Conservation (phyloP, 352 stramenopile genomes). For the Phytophthora meadii region DNA sequence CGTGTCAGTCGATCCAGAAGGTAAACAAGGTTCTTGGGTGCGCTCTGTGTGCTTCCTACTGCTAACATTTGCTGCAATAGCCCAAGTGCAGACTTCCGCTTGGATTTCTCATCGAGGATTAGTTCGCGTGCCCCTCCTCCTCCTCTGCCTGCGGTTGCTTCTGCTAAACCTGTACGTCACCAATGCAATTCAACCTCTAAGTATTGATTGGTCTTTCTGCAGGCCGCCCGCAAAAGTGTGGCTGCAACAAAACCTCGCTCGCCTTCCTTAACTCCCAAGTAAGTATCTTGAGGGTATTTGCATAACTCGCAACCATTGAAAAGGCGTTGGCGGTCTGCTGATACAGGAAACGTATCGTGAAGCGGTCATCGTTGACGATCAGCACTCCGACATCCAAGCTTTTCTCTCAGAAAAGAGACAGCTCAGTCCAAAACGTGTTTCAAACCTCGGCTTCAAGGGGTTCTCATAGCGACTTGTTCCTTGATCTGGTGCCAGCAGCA, state of each 20-base stretch:
- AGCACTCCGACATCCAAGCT: slow-evolving; percentile 25
- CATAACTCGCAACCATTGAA: not conserved
- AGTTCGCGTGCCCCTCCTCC: slow-evolving; percentile 21
- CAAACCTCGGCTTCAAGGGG: slow-evolving; percentile 6
- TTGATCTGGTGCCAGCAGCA: slow-evolving; percentile 2
- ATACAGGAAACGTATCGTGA: slow-evolving; percentile 30
- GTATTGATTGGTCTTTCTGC: not conserved
- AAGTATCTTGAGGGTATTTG: not conserved
- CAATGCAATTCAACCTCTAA: not conserved
- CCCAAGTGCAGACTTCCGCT: slow-evolving; percentile 53
- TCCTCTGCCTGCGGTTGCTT: slow-evolving; percentile 6
- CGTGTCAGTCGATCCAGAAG: slow-evolving; percentile 28
- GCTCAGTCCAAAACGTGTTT: slow-evolving; percentile 3
- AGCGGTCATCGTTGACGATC: slow-evolving; percentile 31
- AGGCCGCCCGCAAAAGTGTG: slow-evolving; percentile 22
- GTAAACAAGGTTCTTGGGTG: slow-evolving; percentile 11
- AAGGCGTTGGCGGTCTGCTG: not conserved
- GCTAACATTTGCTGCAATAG: slow-evolving; percentile 4
- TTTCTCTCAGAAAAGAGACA: slow-evolving; percentile 20
- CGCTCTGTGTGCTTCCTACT: not conserved
- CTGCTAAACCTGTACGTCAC: slow-evolving; percentile 28
- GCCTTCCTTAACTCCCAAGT: slow-evolving; percentile 31
- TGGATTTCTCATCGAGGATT: slow-evolving; percentile 61
- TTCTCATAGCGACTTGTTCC: slow-evolving; percentile 9
- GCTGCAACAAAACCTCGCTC: slow-evolving; percentile 34